Conservation (phyloP, 2,329 filamentous ascomycete genomes). For the Epichloe uncinata region DNA sequence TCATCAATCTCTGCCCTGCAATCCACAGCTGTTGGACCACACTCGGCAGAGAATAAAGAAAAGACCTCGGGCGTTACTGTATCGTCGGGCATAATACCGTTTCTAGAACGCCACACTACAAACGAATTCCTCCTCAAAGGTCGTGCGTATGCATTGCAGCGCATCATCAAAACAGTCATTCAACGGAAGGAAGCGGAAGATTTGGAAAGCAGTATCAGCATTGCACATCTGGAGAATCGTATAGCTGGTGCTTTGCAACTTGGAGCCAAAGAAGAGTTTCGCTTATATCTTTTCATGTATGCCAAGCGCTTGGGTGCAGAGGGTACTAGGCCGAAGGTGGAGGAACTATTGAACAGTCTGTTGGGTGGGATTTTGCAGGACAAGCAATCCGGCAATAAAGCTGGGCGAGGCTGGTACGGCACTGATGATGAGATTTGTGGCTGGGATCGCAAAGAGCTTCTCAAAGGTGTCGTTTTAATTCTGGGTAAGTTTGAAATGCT, state of each 20-base stretch:
- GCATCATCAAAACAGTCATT: slow-evolving; percentile 78
- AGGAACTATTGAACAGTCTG: slow-evolving; percentile 75
- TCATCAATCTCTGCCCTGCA: slow-evolving; percentile 73
- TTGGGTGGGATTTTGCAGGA: slow-evolving; percentile 59
- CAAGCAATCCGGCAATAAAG: slow-evolving; percentile 30
- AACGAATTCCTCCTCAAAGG: slow-evolving; percentile 86
- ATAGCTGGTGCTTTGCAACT: slow-evolving; percentile 79
- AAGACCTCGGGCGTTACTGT: slow-evolving; percentile 41
- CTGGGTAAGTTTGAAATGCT: slow-evolving; percentile 51
- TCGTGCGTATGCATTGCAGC: slow-evolving; percentile 78
- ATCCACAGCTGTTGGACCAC: slow-evolving; percentile 52
- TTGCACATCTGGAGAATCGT: slow-evolving; percentile 90
- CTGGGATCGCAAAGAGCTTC: slow-evolving; percentile 74
- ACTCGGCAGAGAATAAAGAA: slow-evolving; percentile 31
- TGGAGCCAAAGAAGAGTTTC: slow-evolving; percentile 81
- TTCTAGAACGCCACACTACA: slow-evolving; percentile 87
- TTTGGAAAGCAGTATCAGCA: slow-evolving; percentile 81
- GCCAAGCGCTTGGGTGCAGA: slow-evolving; percentile 90
- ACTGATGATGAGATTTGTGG: slow-evolving; percentile 67
- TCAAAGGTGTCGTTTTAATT: slow-evolving; percentile 86
- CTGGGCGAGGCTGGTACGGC: slow-evolving; percentile 48
- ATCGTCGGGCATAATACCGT: slow-evolving; percentile 85
- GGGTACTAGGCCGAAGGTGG: slow-evolving; percentile 74
- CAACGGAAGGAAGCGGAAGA: slow-evolving; percentile 83
- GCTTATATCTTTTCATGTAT: slow-evolving; percentile 94